Evolutionary conservation across 2,329 filamentous ascomycete species (phyloP).

Genomic region (Aspergillus tamarii): DNA sequence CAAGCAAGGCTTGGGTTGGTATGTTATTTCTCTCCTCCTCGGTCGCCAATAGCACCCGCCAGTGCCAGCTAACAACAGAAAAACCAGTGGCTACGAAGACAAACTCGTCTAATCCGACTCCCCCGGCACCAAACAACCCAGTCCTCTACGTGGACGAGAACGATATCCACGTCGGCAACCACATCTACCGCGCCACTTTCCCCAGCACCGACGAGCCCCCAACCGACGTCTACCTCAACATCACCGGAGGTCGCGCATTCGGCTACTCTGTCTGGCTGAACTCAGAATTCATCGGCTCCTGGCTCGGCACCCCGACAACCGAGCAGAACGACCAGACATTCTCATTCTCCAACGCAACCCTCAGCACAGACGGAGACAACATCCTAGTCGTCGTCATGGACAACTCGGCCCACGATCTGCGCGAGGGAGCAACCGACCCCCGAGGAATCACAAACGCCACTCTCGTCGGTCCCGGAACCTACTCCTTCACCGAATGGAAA

Average conservation of each 20-base stretch:
- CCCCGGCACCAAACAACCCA: slow-evolving; percentile 46
- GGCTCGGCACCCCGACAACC: slow-evolving; percentile 46
- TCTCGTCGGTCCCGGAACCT: slow-evolving; percentile 43
- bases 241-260: slow-evolving; percentile 58
- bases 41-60: neutral
- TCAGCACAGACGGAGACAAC: slow-evolving; percentile 55
- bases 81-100: slow-evolving; percentile 42
- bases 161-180: slow-evolving; percentile 46
- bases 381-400: slow-evolving; percentile 64
- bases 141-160: slow-evolving; percentile 54
- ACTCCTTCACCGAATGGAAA: slow-evolving; percentile 58
- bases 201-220: slow-evolving; percentile 29
- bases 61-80: neutral
- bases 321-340: slow-evolving; percentile 42
- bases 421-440: slow-evolving; percentile 33
- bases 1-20: slow-evolving; percentile 35
- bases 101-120: slow-evolving; percentile 45
- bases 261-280: slow-evolving; percentile 64
- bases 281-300: slow-evolving; percentile 59
- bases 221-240: slow-evolving; percentile 49
- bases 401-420: slow-evolving; percentile 45
- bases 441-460: slow-evolving; percentile 51
- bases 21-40: slow-evolving; percentile 16
- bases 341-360: slow-evolving; percentile 54
- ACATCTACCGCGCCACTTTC: slow-evolving; percentile 52